Evolutionary conservation across 2,329 filamentous ascomycete genomes (phyloP).

Genomic region (Aspergillus sp.): DNA sequence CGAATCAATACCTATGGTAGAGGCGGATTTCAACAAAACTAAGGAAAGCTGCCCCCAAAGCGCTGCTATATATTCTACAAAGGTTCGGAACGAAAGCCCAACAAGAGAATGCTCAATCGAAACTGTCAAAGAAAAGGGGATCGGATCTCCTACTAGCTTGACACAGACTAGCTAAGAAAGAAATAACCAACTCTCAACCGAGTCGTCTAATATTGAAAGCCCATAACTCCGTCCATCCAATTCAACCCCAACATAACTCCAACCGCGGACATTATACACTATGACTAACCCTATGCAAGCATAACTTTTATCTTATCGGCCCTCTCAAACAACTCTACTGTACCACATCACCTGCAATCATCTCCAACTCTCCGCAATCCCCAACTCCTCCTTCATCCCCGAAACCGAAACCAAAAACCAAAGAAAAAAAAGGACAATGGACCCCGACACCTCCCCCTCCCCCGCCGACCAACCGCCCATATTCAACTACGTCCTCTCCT

Average conservation of each 20-base stretch:
- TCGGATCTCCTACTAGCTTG: too few species aligned
- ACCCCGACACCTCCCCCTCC: slow-evolving; percentile 18
- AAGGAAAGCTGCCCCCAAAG: too few species aligned
- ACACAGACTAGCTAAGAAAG: too few species aligned
- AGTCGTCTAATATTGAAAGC: too few species aligned
- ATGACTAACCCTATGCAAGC: background rate
- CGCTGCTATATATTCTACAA: too few species aligned
- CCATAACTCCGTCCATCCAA: background rate
- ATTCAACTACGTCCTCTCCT: slow-evolving; percentile 83
- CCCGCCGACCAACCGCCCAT: slow-evolving; percentile 34
- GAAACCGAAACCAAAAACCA: background rate
- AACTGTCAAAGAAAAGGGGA: too few species aligned
- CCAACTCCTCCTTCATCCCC: background rate
- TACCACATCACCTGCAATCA: background rate
- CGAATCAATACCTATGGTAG: too few species aligned
- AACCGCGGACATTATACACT: too few species aligned
- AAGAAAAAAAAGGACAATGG: slow-evolving; percentile 6
- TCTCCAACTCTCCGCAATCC: background rate
- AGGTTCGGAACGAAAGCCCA: background rate
- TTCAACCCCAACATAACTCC: background rate
- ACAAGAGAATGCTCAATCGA: too few species aligned
- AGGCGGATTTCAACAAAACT: too few species aligned
- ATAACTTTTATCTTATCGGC: background rate
- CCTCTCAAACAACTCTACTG: background rate
- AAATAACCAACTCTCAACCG: too few species aligned